Conservation (phyloP, 164 flowering plant species). For the Annona cherimola region DNA sequence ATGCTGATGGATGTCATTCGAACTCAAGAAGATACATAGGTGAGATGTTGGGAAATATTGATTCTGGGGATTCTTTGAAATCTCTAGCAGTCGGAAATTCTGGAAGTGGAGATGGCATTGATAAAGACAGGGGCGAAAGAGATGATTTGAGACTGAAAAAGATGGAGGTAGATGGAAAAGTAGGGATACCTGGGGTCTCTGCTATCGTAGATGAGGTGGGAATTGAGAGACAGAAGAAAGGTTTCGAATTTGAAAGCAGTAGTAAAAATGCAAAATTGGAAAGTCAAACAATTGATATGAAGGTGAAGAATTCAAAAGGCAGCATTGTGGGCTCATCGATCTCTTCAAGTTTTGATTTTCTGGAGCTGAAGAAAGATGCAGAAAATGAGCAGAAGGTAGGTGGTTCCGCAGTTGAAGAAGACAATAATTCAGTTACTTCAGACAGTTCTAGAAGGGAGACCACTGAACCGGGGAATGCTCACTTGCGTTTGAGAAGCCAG, state of each 20-base stretch:
- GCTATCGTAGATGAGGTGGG: slow-evolving; percentile 26
- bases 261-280: neutral
- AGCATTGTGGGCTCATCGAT: slow-evolving; percentile 1
- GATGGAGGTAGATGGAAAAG: slow-evolving; percentile 4
- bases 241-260: slow-evolving; percentile 4
- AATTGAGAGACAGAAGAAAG: slow-evolving; percentile 15
- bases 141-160: neutral
- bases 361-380: slow-evolving; percentile 21
- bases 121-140: neutral
- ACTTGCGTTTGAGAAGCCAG: slow-evolving; percentile 24
- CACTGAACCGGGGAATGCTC: slow-evolving; percentile 9
- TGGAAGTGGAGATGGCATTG: neutral
- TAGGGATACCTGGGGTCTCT: slow-evolving; percentile 10
- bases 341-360: slow-evolving; percentile 26
- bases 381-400: slow-evolving; percentile 14
- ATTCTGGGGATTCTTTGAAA: neutral
- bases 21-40: neutral
- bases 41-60: neutral
- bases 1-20: neutral
- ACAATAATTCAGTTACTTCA: slow-evolving; percentile 16
- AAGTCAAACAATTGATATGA: neutral
- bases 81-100: neutral
- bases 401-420: slow-evolving; percentile 6
- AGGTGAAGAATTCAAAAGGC: slow-evolving; percentile 8
- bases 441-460: slow-evolving; percentile 9